These are phyloP conservation scores for Petrea volubilis DNA, from an alignment of 257 asterid genomes.

Conservation along the genomic window DNA sequence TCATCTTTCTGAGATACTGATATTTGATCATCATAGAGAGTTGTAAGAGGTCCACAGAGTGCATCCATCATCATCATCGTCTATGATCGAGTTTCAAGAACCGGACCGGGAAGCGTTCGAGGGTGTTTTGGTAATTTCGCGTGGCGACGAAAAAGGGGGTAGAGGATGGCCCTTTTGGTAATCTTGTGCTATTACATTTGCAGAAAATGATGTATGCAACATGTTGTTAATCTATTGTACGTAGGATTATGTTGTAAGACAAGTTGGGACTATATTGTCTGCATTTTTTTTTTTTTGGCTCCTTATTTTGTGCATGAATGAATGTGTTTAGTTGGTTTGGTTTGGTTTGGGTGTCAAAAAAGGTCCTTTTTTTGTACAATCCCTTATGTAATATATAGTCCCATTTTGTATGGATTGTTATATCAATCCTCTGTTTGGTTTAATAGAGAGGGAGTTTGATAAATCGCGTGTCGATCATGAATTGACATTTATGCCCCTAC, in stretches of 20 bases:
- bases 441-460: not conserved
- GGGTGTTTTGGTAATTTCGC: conserved; percentile 11
- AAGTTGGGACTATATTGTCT: conserved; percentile 13
- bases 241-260: conserved; percentile 25
- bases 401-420: conserved; percentile 13
- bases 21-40: conserved; percentile 12
- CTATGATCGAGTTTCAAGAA: conserved; percentile 1
- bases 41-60: not conserved
- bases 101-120: not conserved
- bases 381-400: not conserved
- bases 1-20: not conserved
- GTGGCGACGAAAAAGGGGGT: conserved; percentile 1
- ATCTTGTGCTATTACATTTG: conserved; percentile 22
- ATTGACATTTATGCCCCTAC: not conserved
- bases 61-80: too few species aligned
- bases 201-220: conserved; percentile 7
- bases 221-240: conserved; percentile 24
- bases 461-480: not conserved
- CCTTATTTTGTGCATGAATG: conserved; percentile 18
- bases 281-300: conserved; percentile 16
- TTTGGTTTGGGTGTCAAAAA: not conserved
- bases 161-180: conserved; percentile 14
- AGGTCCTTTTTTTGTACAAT: not conserved
- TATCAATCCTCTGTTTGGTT: not conserved
- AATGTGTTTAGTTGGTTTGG: not conserved